Base-by-base conservation (phyloP, 2,329 filamentous ascomycete genomes). In the Dichotomopilus funicola region DNA sequence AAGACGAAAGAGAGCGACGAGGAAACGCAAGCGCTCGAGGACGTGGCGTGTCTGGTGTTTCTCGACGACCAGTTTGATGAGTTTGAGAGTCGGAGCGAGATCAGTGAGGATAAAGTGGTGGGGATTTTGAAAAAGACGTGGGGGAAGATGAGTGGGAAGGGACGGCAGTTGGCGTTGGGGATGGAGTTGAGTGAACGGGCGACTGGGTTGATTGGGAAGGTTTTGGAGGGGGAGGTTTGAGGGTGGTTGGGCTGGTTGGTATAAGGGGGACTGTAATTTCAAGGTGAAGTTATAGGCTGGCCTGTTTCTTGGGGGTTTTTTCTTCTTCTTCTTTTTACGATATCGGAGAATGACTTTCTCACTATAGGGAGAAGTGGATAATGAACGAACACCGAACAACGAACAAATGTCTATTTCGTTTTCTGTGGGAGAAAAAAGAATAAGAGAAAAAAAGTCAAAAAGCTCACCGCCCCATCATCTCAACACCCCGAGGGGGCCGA, bases 21-120 rank as follows among this genome's bases (percentile, higher is more conserved):
- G 12, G 86, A 90, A 68, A 84, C 86, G 53, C 87, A 92, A 74
- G 78, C 82, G 6, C 75, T 95, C 59, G 90, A 95, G 73, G 90
- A 95, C 72, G 87, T 90, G 46, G 90, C 90, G 3, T 95, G 89
- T 67, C 72, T 95, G 54, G 89, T 95, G 34, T 95, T 95, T 68
- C 72, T 95, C 61, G 89, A 94, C 67, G 89, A 92, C 67, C 88
- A 94, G 67, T 87, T 95, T 60, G 89, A 91, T 64, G 81, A 80
- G 50, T 95, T 94, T 71, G 86, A 89, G 75, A 77, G 70, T 62
- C 76, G 79, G 67, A 78, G 81, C 34, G 78, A 85, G 53, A 68
- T 78, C 12, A 87, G 90, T 65, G 88, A 92, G 72, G 85, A 83
- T 50, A 95, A 94, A 77, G 83, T 90, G 57, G 68, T 92, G 19